These are phyloP conservation scores for Aspergillus pseudoterreus DNA, from an alignment of 2,329 filamentous ascomycete species.

Conservation along the genomic window DNA sequence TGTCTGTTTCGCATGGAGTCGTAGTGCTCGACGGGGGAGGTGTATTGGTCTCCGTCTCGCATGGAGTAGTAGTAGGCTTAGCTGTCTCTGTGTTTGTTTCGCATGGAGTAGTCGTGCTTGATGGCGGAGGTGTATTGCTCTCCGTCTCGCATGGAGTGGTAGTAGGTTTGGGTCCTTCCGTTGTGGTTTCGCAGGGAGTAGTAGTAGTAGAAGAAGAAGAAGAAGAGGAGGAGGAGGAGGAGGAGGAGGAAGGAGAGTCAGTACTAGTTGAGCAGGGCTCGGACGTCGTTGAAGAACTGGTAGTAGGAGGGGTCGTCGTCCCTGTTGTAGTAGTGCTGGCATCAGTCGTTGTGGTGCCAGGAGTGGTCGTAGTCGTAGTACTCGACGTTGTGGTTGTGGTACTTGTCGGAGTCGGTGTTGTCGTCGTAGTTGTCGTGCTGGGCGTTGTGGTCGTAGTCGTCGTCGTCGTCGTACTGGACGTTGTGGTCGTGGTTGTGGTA, in stretches of 20 bases:
- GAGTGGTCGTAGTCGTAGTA: not conserved
- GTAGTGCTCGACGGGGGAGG: not conserved
- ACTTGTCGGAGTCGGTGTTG: not conserved
- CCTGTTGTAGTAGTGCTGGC: not conserved
- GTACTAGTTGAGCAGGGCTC: not conserved
- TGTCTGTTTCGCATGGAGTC: not conserved
- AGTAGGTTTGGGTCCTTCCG: not conserved
- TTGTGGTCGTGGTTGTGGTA: slow-evolving; percentile 1
- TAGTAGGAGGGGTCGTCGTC: not conserved
- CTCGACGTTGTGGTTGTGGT: not conserved
- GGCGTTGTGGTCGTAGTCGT: not conserved
- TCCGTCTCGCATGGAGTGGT: not conserved
- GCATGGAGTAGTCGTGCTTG: not conserved
- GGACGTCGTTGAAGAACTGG: not conserved
- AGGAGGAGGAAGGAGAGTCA: not conserved
- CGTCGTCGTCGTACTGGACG: not conserved
- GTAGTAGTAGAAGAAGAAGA: not conserved
- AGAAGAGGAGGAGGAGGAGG: not conserved
- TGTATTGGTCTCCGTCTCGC: not conserved
- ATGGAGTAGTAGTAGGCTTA: not conserved
- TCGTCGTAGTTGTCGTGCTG: not conserved
- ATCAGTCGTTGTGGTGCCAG: not conserved
- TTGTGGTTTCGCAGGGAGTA: not conserved
- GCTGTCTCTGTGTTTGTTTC: not conserved
- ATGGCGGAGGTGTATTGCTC: not conserved